Percentiles rank a stretch among this genome's conserved stretches.
Evolutionary conservation across 306 rosid species (phyloP).

Genomic region (Cicer bijugum): DNA sequence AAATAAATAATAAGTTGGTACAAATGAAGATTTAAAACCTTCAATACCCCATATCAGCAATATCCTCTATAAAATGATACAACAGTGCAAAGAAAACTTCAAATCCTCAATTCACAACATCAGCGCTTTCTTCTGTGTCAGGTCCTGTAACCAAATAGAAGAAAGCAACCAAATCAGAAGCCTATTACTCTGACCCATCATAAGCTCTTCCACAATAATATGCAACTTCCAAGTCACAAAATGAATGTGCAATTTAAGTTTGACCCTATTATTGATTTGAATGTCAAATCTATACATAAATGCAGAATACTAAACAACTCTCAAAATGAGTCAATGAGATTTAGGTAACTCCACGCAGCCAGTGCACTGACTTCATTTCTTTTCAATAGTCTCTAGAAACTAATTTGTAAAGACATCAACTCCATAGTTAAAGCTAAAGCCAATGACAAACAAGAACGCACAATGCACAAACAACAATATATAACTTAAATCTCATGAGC

Average conservation of each 20-base stretch:
- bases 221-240: conserved; percentile 2
- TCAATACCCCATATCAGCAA: conserved; percentile 38
- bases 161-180: conserved; percentile 37
- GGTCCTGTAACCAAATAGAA: conserved; percentile 56
- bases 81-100: conserved; percentile 11
- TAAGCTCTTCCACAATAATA: conserved; percentile 20
- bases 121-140: conserved; percentile 50
- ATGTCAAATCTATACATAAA: background rate
- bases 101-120: conserved; percentile 48
- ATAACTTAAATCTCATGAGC: background rate
- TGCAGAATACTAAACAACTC: background rate
- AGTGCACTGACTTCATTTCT: background rate
- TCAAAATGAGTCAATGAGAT: conserved; percentile 8
- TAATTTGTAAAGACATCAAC: conserved; percentile 21
- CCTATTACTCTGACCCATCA: conserved; percentile 8
- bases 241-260: background rate
- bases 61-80: conserved; percentile 46
- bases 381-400: background rate
- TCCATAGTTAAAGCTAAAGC: conserved; percentile 29
- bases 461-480: background rate
- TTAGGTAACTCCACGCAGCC: conserved; percentile 1
- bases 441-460: background rate
- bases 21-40: conserved; percentile 33
- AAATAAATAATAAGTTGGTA: conserved; percentile 29
- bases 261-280: conserved; percentile 10